phyloP scores from a whole-genome alignment of 352 stramenopile genomes.

The Phytophthora pseudosyringae region DNA sequence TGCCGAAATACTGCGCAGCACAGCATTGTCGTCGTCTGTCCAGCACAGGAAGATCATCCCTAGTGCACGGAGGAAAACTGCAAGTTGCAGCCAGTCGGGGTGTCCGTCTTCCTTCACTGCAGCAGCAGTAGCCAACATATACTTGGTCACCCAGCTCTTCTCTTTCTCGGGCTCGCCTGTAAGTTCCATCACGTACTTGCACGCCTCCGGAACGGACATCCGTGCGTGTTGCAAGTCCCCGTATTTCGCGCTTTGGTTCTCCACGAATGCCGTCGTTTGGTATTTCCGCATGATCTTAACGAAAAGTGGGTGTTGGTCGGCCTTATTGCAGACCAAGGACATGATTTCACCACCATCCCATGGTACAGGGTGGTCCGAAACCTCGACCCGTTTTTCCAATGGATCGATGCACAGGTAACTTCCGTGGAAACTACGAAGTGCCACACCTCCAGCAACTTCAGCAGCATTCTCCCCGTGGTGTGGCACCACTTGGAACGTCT shows the following conservation, averaged over 20 bases:
- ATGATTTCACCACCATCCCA: slow-evolving; percentile 80
- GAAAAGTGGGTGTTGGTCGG: slow-evolving; percentile 52
- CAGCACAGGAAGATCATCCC: slow-evolving; percentile 82
- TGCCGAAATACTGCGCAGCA: slow-evolving; percentile 71
- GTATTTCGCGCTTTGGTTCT: slow-evolving; percentile 54
- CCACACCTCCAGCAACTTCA: slow-evolving; percentile 49
- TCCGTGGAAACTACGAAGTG: slow-evolving; percentile 80
- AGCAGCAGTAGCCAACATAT: slow-evolving; percentile 72
- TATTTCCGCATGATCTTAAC: slow-evolving; percentile 81
- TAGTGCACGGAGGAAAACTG: slow-evolving; percentile 73
- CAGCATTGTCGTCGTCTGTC: slow-evolving; percentile 71
- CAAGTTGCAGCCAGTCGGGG: slow-evolving; percentile 84
- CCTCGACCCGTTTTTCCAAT: slow-evolving; percentile 29
- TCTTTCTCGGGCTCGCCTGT: slow-evolving; percentile 54
- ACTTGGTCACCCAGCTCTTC: slow-evolving; percentile 70
- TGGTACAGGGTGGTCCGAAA: slow-evolving; percentile 53
- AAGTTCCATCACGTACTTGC: slow-evolving; percentile 62
- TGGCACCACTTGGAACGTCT: slow-evolving; percentile 87
- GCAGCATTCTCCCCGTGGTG: slow-evolving; percentile 39
- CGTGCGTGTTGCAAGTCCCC: slow-evolving; percentile 53
- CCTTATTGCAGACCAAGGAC: slow-evolving; percentile 80
- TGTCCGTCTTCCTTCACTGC: slow-evolving; percentile 70
- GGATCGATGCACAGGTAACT: slow-evolving; percentile 79
- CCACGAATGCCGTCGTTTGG: slow-evolving; percentile 65
- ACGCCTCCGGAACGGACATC: slow-evolving; percentile 68